Conservation (phyloP, 768 basidiomycete genomes). For the Gloeopeniophorella convolvens region DNA sequence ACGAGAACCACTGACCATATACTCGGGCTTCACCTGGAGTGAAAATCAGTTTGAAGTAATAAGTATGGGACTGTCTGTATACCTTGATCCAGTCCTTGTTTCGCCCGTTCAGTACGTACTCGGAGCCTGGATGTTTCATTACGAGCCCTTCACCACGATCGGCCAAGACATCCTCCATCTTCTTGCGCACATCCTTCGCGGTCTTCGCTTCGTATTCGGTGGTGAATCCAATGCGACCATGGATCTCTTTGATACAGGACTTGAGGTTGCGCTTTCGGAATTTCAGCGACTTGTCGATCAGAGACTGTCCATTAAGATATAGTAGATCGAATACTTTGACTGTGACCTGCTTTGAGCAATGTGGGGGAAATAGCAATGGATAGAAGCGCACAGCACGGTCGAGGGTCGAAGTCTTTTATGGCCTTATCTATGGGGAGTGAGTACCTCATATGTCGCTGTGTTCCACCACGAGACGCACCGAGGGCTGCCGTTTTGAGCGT, state of each 20-base stretch:
- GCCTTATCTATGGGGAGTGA: conserved; percentile 50
- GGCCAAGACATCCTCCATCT: conserved; percentile 81
- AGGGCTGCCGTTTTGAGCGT: conserved; percentile 88
- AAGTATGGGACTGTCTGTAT: no score
- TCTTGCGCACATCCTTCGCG: conserved; percentile 70
- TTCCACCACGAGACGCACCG: conserved; percentile 37
- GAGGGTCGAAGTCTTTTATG: conserved; percentile 62
- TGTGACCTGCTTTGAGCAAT: conserved; percentile 27
- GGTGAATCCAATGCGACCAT: conserved; percentile 78
- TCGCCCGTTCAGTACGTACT: conserved; percentile 82
- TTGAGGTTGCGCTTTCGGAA: conserved; percentile 77
- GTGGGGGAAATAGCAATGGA: not conserved
- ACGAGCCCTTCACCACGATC: conserved; percentile 88
- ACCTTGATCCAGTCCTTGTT: conserved; percentile 94
- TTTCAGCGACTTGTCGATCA: conserved; percentile 62
- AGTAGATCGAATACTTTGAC: conserved; percentile 97
- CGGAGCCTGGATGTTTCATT: conserved; percentile 75
- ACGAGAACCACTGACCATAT: conserved; percentile 51
- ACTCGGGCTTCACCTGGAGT: conserved; percentile 73
- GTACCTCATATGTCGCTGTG: not conserved
- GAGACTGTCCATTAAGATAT: conserved; percentile 76
- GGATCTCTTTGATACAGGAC: conserved; percentile 57
- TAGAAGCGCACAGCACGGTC: conserved; percentile 77
- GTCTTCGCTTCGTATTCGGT: conserved; percentile 67
- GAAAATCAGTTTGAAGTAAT: not conserved